Evolutionary conservation across 108 stramenopile species (phyloP).

Genomic region (Nannochloropsis gaditana): DNA sequence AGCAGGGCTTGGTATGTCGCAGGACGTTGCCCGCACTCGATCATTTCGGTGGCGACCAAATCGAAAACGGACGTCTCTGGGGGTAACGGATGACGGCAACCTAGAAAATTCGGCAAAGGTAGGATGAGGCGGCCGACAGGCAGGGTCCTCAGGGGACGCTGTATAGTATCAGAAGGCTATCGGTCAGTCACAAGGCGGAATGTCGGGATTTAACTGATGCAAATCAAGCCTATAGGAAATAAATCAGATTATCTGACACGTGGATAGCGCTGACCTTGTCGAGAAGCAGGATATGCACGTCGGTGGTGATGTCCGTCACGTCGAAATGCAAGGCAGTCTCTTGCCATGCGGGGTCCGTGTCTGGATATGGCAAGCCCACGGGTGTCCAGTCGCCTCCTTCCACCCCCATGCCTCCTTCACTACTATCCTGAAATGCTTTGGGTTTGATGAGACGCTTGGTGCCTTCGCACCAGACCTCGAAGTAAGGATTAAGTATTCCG

Average conservation of each 20-base stretch:
- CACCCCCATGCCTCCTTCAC: background rate
- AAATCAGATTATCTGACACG: background rate
- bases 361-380: background rate
- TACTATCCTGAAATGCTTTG: background rate
- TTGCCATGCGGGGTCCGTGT: background rate
- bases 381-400: background rate
- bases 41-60: background rate
- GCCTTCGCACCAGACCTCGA: background rate
- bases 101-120: background rate
- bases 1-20: background rate
- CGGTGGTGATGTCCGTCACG: background rate
- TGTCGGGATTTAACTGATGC: background rate
- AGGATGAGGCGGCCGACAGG: conserved; percentile 6
- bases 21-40: background rate
- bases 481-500: background rate
- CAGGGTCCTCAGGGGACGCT: background rate
- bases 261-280: background rate
- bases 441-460: background rate
- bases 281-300: background rate
- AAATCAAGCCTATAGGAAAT: background rate
- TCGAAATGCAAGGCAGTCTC: background rate
- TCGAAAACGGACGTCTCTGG: background rate
- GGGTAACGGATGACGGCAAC: background rate
- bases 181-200: background rate
- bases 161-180: background rate